These are phyloP conservation scores for Nemania sp. DNA, from an alignment of 2,329 filamentous ascomycete species.

Conservation along the genomic window DNA sequence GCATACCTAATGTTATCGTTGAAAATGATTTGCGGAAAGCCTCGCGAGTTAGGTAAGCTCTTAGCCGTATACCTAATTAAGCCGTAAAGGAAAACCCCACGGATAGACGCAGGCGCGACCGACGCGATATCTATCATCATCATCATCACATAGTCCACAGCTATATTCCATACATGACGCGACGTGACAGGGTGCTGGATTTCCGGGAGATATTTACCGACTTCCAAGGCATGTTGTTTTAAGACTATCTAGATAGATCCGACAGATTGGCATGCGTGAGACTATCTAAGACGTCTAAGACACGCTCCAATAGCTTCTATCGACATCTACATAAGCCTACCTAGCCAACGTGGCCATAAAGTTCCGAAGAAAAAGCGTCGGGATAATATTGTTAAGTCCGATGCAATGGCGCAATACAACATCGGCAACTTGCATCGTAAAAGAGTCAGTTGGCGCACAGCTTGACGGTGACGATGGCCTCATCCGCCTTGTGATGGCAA, in stretches of 20 bases:
- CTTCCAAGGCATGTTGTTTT: slow-evolving; percentile 1
- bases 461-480: slow-evolving; percentile 11
- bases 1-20: too few relatives aligned
- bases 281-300: background rate
- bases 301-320: slow-evolving; percentile 5
- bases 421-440: slow-evolving; percentile 3
- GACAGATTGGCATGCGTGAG: slow-evolving; percentile 20
- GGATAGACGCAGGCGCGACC: slow-evolving; percentile 14
- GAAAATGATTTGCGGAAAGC: slow-evolving; percentile 11
- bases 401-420: slow-evolving; percentile 7
- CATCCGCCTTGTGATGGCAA: slow-evolving; percentile 13
- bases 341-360: slow-evolving; percentile 3
- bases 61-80: background rate
- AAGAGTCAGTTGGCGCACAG: slow-evolving; percentile 1
- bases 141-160: slow-evolving; percentile 3
- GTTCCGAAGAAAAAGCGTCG: background rate
- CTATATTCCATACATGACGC: slow-evolving; percentile 4
- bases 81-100: background rate
- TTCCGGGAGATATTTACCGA: background rate
- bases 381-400: slow-evolving; percentile 1
- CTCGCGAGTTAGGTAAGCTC: slow-evolving; percentile 19
- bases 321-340: slow-evolving; percentile 1
- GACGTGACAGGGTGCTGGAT: slow-evolving; percentile 2
- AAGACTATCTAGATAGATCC: background rate
- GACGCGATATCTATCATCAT: slow-evolving; percentile 4